phyloP scores from a whole-genome alignment of 108 stramenopile species.

The Stephanodiscus triporus region DNA sequence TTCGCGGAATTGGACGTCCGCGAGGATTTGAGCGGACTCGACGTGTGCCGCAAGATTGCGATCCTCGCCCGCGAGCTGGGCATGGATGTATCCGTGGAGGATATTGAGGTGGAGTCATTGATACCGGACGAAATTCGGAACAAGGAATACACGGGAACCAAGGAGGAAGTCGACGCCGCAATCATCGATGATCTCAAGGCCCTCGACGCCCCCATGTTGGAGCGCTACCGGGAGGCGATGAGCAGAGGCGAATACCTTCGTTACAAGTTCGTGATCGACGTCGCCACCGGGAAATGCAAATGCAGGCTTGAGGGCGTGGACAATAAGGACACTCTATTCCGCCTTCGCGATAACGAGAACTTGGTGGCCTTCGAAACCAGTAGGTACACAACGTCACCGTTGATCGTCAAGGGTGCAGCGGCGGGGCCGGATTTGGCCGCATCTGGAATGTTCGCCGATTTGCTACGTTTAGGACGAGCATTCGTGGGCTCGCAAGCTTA shows the following conservation, averaged over 20 bases:
- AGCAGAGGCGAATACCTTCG: slow-evolving; percentile 59
- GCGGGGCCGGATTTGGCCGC: slow-evolving; percentile 83
- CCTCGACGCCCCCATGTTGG: slow-evolving; percentile 57
- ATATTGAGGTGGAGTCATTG: slow-evolving; percentile 76
- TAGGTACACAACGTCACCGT: slow-evolving; percentile 71
- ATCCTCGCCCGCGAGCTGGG: slow-evolving; percentile 63
- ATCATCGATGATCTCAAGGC: slow-evolving; percentile 55
- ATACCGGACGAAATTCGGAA: slow-evolving; percentile 56
- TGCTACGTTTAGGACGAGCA: slow-evolving; percentile 70
- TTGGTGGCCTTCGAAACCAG: slow-evolving; percentile 68
- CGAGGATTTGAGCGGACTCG: slow-evolving; percentile 57
- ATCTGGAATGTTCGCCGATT: slow-evolving; percentile 84
- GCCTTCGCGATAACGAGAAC: slow-evolving; percentile 70
- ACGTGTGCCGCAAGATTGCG: slow-evolving; percentile 54
- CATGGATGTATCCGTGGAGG: slow-evolving; percentile 56
- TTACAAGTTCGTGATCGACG: slow-evolving; percentile 82
- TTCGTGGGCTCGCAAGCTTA: slow-evolving; percentile 54
- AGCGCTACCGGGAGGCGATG: slow-evolving; percentile 58
- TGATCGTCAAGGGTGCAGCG: slow-evolving; percentile 88
- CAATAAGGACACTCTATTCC: slow-evolving; percentile 60
- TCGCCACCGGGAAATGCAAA: slow-evolving; percentile 52
- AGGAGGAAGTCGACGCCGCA: slow-evolving; percentile 39
- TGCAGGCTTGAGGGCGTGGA: slow-evolving; percentile 49
- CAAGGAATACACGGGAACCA: slow-evolving; percentile 48
- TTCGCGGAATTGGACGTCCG: slow-evolving; percentile 68